A percentile compares a stretch with the other conserved stretches of the same genome.
phyloP scores from a whole-genome alignment of 129 eudicot genomes.

The Deinandra increscens region DNA sequence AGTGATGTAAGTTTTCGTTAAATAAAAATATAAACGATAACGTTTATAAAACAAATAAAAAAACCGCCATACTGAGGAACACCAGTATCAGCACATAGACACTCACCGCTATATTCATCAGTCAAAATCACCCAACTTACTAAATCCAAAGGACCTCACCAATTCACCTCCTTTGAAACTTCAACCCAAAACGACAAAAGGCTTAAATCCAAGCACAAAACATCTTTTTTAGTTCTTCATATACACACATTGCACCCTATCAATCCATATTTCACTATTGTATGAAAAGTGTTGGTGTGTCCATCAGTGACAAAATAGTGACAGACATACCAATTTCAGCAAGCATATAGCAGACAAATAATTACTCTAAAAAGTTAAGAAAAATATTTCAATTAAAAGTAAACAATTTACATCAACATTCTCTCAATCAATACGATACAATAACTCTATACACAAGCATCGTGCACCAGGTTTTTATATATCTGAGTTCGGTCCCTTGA shows the following conservation, averaged over 20 bases:
- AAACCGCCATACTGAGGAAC: no score
- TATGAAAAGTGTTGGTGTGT: no score
- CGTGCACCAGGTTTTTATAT: no score
- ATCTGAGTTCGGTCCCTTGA: no score
- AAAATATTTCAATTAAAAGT: not conserved
- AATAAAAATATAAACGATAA: no score
- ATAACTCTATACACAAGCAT: not conserved
- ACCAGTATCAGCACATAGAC: no score
- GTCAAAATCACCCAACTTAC: not conserved
- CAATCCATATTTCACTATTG: no score
- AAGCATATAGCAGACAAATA: not conserved
- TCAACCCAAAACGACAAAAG: not conserved
- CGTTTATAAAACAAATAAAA: no score
- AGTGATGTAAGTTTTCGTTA: no score
- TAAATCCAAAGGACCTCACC: not conserved
- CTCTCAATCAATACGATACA: conserved; percentile 10
- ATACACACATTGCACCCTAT: not conserved
- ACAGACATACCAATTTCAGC: no score
- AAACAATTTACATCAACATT: not conserved
- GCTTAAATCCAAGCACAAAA: not conserved
- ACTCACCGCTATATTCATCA: not conserved
- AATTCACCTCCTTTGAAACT: not conserved
- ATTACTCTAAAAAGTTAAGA: not conserved
- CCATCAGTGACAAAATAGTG: no score
- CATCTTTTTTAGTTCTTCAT: not conserved